A percentile compares a stretch with the other conserved stretches of the same genome.
phyloP scores from a whole-genome alignment of 2,329 filamentous ascomycete genomes.

The Phaeosphaeriaceae sp. region DNA sequence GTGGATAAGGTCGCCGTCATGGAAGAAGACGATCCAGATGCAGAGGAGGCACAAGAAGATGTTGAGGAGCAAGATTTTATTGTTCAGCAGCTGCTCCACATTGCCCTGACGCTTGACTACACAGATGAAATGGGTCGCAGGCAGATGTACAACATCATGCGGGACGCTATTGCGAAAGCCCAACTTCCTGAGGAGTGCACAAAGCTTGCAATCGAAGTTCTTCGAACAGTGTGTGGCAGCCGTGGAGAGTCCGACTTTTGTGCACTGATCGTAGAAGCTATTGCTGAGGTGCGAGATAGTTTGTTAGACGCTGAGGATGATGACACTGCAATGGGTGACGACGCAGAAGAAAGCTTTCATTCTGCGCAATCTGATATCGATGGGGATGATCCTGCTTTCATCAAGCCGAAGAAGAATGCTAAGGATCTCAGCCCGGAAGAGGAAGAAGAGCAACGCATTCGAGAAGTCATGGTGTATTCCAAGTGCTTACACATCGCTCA shows the following conservation, averaged over 20 bases:
- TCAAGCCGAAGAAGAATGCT: conserved; percentile 40
- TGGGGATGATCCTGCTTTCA: conserved; percentile 60
- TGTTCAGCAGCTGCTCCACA: conserved; percentile 91
- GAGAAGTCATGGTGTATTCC: conserved; percentile 95
- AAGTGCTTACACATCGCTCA: conserved; percentile 97
- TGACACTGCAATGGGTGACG: conserved; percentile 54
- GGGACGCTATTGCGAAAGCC: conserved; percentile 82
- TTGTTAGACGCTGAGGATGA: conserved; percentile 73
- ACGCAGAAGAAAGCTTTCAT: conserved; percentile 80
- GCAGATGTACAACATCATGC: conserved; percentile 92
- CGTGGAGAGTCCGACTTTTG: conserved; percentile 84
- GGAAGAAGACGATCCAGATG: conserved; percentile 61
- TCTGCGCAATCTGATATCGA: conserved; percentile 88
- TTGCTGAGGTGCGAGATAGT: conserved; percentile 95
- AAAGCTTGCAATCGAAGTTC: conserved; percentile 80
- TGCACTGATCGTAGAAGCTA: conserved; percentile 85
- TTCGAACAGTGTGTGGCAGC: conserved; percentile 81
- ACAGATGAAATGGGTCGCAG: conserved; percentile 94
- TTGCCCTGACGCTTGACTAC: conserved; percentile 90
- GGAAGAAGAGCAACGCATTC: conserved; percentile 75
- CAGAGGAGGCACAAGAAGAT: conserved; percentile 75
- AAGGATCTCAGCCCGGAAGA: conserved; percentile 56
- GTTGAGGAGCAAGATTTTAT: conserved; percentile 92
- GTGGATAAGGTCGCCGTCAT: conserved; percentile 62
- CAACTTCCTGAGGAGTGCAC: conserved; percentile 93